Evolutionary conservation across 1,139 yeast species (phyloP).

Genomic region (Saccharomyces hybrid): DNA sequence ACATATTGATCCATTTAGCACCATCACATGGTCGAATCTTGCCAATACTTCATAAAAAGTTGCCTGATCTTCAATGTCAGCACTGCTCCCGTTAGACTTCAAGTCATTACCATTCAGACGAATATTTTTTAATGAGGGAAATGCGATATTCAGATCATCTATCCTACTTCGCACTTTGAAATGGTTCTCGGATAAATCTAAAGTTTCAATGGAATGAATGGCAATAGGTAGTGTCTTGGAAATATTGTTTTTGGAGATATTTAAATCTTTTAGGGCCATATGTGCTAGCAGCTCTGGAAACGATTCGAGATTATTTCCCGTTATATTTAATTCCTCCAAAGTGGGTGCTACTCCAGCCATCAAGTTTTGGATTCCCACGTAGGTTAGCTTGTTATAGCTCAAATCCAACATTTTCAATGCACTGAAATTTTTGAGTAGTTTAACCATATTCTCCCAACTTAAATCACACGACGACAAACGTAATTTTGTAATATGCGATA

Average conservation of each 20-base stretch:
- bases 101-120: constrained; percentile 22
- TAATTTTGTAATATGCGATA: constrained; percentile 25
- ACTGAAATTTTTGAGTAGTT: not conserved
- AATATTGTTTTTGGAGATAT: constrained; percentile 43
- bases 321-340: constrained; percentile 6
- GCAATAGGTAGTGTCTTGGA: constrained; percentile 10
- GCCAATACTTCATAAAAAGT: constrained; percentile 39
- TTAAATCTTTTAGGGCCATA: constrained; percentile 31
- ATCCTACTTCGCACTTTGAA: constrained; percentile 43
- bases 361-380: not conserved
- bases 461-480: constrained; percentile 36
- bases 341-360: constrained; percentile 29
- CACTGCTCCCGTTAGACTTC: constrained; percentile 40
- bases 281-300: not conserved
- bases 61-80: constrained; percentile 30
- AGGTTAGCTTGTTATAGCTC: not conserved
- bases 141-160: constrained; percentile 35
- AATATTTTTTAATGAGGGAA: constrained; percentile 28
- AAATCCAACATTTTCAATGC: constrained; percentile 1
- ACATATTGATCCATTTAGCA: constrained; percentile 53
- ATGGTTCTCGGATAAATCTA: constrained; percentile 44
- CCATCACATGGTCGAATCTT: constrained; percentile 36
- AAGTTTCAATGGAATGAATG: constrained; percentile 8
- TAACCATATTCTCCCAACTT: constrained; percentile 23
- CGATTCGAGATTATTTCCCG: constrained; percentile 6